A percentile compares a stretch with the other conserved stretches of the same genome.
Evolutionary conservation across 306 rosid species (phyloP).

Genomic region (Cucumis cinereus): DNA sequence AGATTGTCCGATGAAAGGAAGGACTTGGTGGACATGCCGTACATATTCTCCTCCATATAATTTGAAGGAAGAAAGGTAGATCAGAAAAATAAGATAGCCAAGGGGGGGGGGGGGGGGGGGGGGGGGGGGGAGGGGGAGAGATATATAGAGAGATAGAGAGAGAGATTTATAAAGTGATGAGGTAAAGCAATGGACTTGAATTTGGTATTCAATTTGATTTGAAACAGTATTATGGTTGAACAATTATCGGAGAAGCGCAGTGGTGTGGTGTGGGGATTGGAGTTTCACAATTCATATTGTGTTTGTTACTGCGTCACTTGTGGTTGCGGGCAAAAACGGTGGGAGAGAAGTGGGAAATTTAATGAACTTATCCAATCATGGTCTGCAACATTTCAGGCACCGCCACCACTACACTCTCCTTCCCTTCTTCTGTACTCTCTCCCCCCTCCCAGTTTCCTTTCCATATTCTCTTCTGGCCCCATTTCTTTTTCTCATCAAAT

Average conservation of each 20-base stretch:
- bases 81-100: too few species aligned
- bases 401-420: background rate
- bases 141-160: too few species aligned
- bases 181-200: background rate
- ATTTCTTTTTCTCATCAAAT: too few species aligned
- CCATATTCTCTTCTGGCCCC: too few species aligned
- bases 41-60: slow-evolving; percentile 54
- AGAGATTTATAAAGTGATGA: too few species aligned
- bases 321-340: too few species aligned
- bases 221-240: background rate
- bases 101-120: too few species aligned
- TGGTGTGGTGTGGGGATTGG: background rate
- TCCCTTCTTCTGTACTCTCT: background rate
- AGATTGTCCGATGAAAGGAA: slow-evolving; percentile 70
- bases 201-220: background rate
- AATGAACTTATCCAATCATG: background rate
- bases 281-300: too few species aligned
- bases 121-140: too few species aligned
- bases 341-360: background rate
- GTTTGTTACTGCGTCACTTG: too few species aligned
- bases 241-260: background rate
- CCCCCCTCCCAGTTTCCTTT: background rate
- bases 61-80: too few species aligned
- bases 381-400: background rate
- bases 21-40: slow-evolving; percentile 46